These are phyloP conservation scores for Diaporthe sp. DNA, from an alignment of 2,329 filamentous ascomycete genomes.

Conservation along the genomic window DNA sequence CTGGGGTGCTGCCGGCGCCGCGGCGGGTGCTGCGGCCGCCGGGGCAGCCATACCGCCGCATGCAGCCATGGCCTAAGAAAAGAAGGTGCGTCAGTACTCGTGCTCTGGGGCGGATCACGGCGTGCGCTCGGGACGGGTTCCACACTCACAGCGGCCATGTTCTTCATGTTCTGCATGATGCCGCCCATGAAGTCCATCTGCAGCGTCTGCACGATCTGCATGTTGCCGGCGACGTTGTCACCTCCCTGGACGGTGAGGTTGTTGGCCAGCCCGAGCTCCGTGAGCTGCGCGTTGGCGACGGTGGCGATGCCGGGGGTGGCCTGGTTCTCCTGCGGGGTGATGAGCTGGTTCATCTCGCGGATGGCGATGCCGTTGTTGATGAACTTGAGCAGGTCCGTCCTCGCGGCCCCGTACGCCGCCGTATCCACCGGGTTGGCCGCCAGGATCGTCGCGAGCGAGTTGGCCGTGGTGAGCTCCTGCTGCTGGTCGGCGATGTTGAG, in stretches of 20 bases:
- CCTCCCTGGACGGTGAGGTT: constrained; percentile 36
- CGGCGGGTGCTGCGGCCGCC: not conserved
- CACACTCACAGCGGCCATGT: constrained; percentile 41
- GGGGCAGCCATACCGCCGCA: constrained; percentile 11
- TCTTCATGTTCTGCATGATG: constrained; percentile 44
- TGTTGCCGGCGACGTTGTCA: constrained; percentile 39
- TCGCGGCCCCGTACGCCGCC: constrained; percentile 41
- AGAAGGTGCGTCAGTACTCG: not conserved
- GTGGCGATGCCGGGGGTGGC: constrained; percentile 42
- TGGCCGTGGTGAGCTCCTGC: constrained; percentile 43
- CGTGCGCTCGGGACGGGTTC: not conserved
- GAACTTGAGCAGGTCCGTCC: constrained; percentile 42
- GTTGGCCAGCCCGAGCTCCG: constrained; percentile 37
- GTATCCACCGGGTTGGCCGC: constrained; percentile 38
- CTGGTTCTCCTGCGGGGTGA: constrained; percentile 40
- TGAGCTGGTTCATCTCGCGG: constrained; percentile 45
- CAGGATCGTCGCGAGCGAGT: constrained; percentile 37
- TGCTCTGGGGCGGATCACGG: not conserved
- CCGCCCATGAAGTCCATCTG: constrained; percentile 43
- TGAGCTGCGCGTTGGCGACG: constrained; percentile 43
- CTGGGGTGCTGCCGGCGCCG: not conserved
- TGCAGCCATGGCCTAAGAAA: constrained; percentile 22
- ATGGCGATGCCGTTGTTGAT: constrained; percentile 46
- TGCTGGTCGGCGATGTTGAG: constrained; percentile 46
- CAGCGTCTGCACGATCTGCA: constrained; percentile 37